Conservation (phyloP, 768 basidiomycete species). For the Hypholoma sublateritium region DNA sequence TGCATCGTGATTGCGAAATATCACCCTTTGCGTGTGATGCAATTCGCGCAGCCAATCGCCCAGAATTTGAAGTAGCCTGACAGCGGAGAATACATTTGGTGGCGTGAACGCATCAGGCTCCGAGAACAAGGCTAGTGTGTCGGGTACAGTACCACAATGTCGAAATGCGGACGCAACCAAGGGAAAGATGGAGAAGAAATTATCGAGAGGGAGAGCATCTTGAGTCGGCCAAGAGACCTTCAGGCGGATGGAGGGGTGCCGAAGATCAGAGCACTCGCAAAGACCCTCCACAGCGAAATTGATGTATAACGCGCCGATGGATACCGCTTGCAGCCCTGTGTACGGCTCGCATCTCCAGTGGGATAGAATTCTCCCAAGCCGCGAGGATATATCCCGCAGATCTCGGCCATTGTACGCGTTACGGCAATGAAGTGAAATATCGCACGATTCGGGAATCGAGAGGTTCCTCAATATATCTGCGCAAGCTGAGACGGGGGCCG, state of each 20-base stretch:
- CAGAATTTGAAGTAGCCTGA: too few species aligned
- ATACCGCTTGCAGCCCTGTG: slow-evolving; percentile 15
- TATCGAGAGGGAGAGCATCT: too few species aligned
- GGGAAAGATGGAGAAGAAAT: not conserved
- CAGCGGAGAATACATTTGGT: too few species aligned
- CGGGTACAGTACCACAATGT: not conserved
- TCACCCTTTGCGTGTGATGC: not conserved
- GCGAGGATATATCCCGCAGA: slow-evolving; percentile 8
- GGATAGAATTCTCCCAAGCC: slow-evolving; percentile 6
- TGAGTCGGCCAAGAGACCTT: slow-evolving; percentile 12
- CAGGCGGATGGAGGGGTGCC: slow-evolving; percentile 9
- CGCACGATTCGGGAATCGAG: slow-evolving; percentile 14
- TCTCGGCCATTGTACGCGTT: slow-evolving; percentile 10
- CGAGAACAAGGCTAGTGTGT: too few species aligned
- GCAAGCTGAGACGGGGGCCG: slow-evolving; percentile 13
- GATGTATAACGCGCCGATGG: slow-evolving; percentile 14
- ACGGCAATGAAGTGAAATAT: slow-evolving; percentile 12
- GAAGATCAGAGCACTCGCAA: not conserved
- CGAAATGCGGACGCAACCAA: not conserved
- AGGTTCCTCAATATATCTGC: slow-evolving; percentile 16
- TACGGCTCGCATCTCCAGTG: slow-evolving; percentile 17
- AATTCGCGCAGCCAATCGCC: not conserved
- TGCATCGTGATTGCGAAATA: not conserved
- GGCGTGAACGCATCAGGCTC: too few species aligned
- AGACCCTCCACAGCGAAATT: slow-evolving; percentile 13